phyloP scores from a whole-genome alignment of 1,284 basidiomycete species.

The Phylloboletellus chloephorus region DNA sequence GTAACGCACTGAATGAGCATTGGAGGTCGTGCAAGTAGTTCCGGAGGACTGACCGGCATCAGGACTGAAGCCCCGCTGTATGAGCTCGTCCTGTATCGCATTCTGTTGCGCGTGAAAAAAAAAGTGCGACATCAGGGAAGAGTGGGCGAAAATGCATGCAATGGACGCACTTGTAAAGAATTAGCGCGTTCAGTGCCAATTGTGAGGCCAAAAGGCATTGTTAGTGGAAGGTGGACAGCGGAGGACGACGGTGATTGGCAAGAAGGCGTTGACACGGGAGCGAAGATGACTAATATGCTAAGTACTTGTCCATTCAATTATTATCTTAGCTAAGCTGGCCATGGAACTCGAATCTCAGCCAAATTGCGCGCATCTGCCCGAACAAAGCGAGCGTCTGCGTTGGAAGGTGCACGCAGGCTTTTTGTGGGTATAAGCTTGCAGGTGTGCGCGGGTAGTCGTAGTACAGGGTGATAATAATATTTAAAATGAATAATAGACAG shows the following conservation, averaged over 20 bases:
- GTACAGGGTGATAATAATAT: too few species aligned
- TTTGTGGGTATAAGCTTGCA: too few species aligned
- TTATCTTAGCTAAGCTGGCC: not conserved
- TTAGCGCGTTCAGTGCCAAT: constrained; percentile 76
- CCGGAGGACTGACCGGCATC: constrained; percentile 59
- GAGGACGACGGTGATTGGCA: constrained; percentile 28
- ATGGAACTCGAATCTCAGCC: too few species aligned
- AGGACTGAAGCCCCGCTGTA: constrained; percentile 65
- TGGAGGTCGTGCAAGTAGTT: not conserved
- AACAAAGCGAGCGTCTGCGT: too few species aligned
- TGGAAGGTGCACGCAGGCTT: too few species aligned
- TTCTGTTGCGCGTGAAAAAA: constrained; percentile 39
- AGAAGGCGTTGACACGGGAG: constrained; percentile 19
- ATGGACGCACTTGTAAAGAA: constrained; percentile 56
- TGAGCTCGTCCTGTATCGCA: constrained; percentile 79
- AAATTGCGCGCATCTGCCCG: too few species aligned
- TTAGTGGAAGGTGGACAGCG: constrained; percentile 18
- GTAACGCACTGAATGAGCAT: constrained; percentile 9
- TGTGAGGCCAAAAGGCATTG: constrained; percentile 69
- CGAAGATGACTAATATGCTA: constrained; percentile 27
- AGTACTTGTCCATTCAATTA: constrained; percentile 11
- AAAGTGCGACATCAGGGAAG: constrained; percentile 15
- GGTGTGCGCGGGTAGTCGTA: too few species aligned
- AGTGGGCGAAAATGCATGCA: not conserved
- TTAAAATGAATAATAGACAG: too few species aligned